Evolutionary conservation across 2,329 filamentous ascomycete genomes (phyloP), one percentile per base, ranked within the genome.

Genomic region (Davidsoniella neocaledoniae): DNA sequence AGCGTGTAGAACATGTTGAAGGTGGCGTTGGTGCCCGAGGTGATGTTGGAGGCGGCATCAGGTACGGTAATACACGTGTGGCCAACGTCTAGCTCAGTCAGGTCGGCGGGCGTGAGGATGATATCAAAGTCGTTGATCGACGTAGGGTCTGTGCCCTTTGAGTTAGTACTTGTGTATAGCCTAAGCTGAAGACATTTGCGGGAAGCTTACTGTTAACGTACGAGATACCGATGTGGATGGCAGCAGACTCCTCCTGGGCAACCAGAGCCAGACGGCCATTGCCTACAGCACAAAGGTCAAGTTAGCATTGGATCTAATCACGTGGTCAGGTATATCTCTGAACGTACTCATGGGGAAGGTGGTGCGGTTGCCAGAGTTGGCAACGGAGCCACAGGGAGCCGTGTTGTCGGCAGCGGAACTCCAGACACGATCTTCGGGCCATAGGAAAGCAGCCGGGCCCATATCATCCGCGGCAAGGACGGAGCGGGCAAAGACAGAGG

Each of bases 401-500:
- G 59, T 71, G 56, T 78, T 78, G 57, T 79, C 76, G 37, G 68
- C 61, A 10, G 66, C 64, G 26, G 68, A 71, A 46, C 65, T 65
- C 74, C 75, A 81, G 39, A 64, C 62, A 47, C 76, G 66, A 59
- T 79, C 74, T 12, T 65, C 58, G 3, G 76, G 76, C 75, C 76
- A 80, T 61, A 79, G 64, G 58, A 80, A 77, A 8, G 71, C 73
- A 17, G 74, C 73, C 6, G 74, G 74, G 9, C 74, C 75, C 63
- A 68, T 67, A 33, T 62, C 58, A n/a, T 59, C 55, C 17, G 48
- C 48, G 12, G 33, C 49, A 17, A 48, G 54, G 38, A 48, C 55
- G 37, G 48, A 46, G 12, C 43, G 42, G 49, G 53, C 41, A 37
- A 46, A 5, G 42, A 50, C 7, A 46, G 55, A 44, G 54, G 51